phyloP scores from a whole-genome alignment of 2,329 filamentous ascomycete genomes.

The Cladosporium velox region DNA sequence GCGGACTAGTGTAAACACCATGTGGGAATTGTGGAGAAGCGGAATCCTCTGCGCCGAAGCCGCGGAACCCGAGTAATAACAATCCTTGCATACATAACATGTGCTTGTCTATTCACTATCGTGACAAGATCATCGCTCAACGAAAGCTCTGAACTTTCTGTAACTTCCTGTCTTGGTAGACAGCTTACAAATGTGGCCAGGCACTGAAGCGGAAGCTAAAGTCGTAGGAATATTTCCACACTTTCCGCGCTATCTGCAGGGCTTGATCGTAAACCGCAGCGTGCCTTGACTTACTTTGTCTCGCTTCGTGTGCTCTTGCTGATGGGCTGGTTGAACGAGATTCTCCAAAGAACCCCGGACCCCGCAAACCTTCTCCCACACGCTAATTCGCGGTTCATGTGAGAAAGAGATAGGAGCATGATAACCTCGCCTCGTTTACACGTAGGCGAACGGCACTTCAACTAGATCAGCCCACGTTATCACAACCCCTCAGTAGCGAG shows the following conservation, averaged over 20 bases:
- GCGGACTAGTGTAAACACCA: neutral
- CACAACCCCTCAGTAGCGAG: neutral
- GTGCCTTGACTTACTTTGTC: neutral
- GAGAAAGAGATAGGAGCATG: neutral
- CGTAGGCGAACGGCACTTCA: slow-evolving; percentile 5
- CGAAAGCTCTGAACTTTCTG: neutral
- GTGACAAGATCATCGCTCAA: neutral
- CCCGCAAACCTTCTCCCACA: slow-evolving; percentile 2
- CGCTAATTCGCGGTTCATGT: neutral
- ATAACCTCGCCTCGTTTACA: slow-evolving; percentile 2
- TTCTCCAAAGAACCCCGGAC: neutral
- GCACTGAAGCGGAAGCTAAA: neutral
- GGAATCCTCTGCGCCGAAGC: neutral
- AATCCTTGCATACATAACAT: neutral
- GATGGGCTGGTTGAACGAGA: neutral
- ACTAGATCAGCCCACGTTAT: neutral
- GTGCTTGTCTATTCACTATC: neutral
- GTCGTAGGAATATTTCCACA: neutral
- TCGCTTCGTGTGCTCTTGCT: neutral
- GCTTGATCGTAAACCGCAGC: neutral
- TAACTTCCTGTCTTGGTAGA: neutral
- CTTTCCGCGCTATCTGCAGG: neutral
- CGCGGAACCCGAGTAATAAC: neutral
- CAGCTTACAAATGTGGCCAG: neutral
- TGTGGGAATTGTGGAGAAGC: neutral